Conservation (phyloP, 2,329 filamentous ascomycete species). For the Penicillium fuscoglaucum region DNA sequence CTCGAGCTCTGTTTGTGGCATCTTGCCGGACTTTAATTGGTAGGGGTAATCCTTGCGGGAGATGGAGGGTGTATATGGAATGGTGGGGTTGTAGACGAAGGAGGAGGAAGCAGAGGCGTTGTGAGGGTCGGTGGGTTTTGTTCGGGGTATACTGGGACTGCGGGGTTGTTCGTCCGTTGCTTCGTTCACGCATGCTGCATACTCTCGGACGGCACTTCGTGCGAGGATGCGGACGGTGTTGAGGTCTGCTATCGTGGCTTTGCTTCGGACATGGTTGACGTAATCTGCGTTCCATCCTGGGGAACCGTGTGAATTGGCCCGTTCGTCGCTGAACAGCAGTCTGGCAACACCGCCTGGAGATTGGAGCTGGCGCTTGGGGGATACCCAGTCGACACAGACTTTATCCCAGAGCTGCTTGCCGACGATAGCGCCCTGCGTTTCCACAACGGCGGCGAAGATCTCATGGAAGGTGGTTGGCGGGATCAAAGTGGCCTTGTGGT, state of each 20-base stretch:
- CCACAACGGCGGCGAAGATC: constrained; percentile 56
- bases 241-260: constrained; percentile 35
- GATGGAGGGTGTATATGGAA: constrained; percentile 8
- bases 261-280: constrained; percentile 28
- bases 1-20: constrained; percentile 20
- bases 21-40: constrained; percentile 8
- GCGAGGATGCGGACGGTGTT: constrained; percentile 41
- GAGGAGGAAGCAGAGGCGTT: neutral
- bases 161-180: neutral
- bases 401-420: constrained; percentile 51
- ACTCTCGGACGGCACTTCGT: constrained; percentile 36
- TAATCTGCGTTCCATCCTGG: constrained; percentile 30
- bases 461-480: constrained; percentile 51
- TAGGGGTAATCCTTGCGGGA: constrained; percentile 10
- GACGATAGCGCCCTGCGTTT: constrained; percentile 48
- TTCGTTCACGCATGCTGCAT: constrained; percentile 10
- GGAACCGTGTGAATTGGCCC: constrained; percentile 22
- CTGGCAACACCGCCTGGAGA: constrained; percentile 32
- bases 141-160: neutral
- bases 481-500: constrained; percentile 30
- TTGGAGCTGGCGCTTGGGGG: constrained; percentile 22
- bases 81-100: constrained; percentile 6
- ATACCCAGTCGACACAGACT: constrained; percentile 46
- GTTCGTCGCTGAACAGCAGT: constrained; percentile 27
- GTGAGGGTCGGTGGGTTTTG: neutral